Percentiles rank a stretch among this genome's conserved stretches.
phyloP scores from a whole-genome alignment of 2,329 filamentous ascomycete species.

The Kalaharituber pfeilii region DNA sequence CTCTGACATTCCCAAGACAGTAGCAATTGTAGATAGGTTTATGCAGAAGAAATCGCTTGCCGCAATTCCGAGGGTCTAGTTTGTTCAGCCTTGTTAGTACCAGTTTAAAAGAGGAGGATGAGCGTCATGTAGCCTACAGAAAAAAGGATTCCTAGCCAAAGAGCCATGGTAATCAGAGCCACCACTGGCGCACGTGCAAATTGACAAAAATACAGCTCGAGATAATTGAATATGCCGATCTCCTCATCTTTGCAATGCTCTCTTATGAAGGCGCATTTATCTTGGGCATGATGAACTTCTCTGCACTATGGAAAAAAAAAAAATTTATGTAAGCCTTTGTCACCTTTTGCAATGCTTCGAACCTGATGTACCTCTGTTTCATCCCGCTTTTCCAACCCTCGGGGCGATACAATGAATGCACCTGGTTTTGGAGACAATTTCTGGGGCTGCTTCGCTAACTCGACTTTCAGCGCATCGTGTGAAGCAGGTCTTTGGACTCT shows the following conservation, averaged over 20 bases:
- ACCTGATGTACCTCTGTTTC: neutral
- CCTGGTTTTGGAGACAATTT: neutral
- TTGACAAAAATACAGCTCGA: constrained; percentile 77
- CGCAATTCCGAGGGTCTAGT: constrained; percentile 73
- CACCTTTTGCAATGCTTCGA: neutral
- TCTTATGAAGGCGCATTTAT: constrained; percentile 76
- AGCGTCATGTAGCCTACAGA: constrained; percentile 30
- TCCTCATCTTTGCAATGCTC: constrained; percentile 75
- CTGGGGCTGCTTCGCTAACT: neutral
- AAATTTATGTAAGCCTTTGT: neutral
- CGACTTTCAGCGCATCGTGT: neutral
- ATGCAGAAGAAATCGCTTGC: constrained; percentile 98
- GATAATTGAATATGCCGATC: constrained; percentile 74
- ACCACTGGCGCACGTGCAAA: constrained; percentile 50
- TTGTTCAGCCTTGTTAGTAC: neutral
- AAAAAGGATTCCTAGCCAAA: constrained; percentile 81
- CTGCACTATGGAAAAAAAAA: constrained; percentile 42
- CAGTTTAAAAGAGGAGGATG: neutral
- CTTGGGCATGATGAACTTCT: constrained; percentile 54
- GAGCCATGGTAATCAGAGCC: constrained; percentile 58
- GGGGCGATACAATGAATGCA: neutral
- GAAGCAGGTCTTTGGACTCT: neutral
- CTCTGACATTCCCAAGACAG: constrained; percentile 79
- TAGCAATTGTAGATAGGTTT: constrained; percentile 84
- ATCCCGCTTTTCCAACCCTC: neutral